These are phyloP conservation scores for Petrea volubilis DNA, from an alignment of 257 asterid genomes.

Conservation along the genomic window DNA sequence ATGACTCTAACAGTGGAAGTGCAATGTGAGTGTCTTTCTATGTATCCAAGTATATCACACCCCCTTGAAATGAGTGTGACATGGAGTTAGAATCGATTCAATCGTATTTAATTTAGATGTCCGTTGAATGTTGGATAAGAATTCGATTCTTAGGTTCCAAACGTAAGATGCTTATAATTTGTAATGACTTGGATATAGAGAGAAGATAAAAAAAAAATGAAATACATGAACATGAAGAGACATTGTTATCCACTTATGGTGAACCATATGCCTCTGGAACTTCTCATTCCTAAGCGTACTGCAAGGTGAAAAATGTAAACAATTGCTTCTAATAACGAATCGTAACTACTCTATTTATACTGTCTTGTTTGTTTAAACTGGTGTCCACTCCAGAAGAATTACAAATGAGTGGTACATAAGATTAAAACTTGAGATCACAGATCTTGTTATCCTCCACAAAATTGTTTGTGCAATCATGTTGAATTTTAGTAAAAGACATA, in stretches of 20 bases:
- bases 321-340: no score
- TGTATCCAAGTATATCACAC: background rate
- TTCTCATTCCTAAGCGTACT: no score
- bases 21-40: conserved; percentile 63
- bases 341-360: no score
- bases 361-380: no score
- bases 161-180: conserved; percentile 5
- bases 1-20: conserved; percentile 68
- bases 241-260: background rate
- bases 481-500: background rate
- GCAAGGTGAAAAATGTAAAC: no score
- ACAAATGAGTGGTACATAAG: background rate
- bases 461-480: background rate
- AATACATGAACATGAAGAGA: background rate
- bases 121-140: background rate
- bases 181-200: background rate
- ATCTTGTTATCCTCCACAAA: background rate
- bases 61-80: background rate
- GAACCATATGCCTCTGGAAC: background rate
- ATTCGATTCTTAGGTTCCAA: background rate
- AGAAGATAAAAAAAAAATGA: background rate
- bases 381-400: background rate
- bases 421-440: background rate
- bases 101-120: background rate
- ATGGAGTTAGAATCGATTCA: background rate